A percentile compares a stretch with the other conserved stretches of the same genome.
phyloP scores from a whole-genome alignment of 1,139 yeast species.

The Ashbya aceris region DNA sequence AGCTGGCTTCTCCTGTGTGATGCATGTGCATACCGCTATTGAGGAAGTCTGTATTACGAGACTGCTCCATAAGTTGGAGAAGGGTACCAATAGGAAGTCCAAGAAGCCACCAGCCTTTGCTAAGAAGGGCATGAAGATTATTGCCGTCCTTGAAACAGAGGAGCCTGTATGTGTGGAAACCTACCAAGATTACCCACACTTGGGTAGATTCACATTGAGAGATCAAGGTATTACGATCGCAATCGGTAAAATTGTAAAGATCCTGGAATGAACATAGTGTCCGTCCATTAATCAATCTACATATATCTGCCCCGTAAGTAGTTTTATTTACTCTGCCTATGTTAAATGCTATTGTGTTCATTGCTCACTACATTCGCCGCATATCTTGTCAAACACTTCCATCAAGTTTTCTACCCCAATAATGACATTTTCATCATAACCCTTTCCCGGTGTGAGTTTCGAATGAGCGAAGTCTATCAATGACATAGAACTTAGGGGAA shows the following conservation, averaged over 20 bases:
- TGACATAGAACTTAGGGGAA: constrained; percentile 42
- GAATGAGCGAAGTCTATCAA: constrained; percentile 92
- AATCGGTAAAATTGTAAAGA: constrained; percentile 86
- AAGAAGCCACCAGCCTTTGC: constrained; percentile 98
- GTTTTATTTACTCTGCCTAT: constrained; percentile 1
- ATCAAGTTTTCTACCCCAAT: constrained; percentile 59
- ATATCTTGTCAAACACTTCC: constrained; percentile 33
- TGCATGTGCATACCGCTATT: constrained; percentile 97
- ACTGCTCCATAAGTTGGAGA: constrained; percentile 86
- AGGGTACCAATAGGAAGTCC: constrained; percentile 92
- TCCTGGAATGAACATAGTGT: constrained; percentile 35
- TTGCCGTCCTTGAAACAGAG: constrained; percentile 77
- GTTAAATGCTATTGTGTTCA: background rate
- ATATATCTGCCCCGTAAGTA: constrained; percentile 5
- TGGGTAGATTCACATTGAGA: constrained; percentile 96
- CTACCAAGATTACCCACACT: constrained; percentile 83
- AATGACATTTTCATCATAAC: constrained; percentile 62
- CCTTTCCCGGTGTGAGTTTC: constrained; percentile 48
- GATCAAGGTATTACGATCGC: constrained; percentile 98
- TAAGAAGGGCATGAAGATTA: constrained; percentile 96
- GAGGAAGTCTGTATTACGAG: constrained; percentile 83
- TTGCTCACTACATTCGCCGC: background rate
- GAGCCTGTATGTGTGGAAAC: constrained; percentile 92
- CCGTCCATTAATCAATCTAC: background rate
- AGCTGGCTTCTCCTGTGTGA: constrained; percentile 93